These are phyloP conservation scores for Chaetomiaceae sp. DNA, from an alignment of 2,329 filamentous ascomycete species.

Conservation along the genomic window DNA sequence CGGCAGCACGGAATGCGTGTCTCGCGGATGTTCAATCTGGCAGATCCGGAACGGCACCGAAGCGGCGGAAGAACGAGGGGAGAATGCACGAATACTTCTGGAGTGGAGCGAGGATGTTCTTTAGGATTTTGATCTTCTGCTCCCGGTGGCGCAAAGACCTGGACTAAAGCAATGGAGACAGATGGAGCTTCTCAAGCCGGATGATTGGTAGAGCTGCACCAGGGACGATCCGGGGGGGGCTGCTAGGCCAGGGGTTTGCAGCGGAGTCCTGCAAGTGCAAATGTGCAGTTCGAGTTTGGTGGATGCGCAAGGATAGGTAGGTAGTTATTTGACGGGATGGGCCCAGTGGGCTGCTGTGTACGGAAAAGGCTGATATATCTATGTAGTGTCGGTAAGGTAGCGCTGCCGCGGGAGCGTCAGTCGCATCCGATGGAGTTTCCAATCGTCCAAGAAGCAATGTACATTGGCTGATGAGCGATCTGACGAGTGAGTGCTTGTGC, in stretches of 20 bases:
- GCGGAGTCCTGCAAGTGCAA: neutral
- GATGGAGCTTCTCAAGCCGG: conserved; percentile 18
- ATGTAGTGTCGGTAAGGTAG: no score
- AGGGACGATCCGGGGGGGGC: conserved; percentile 20
- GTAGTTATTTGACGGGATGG: neutral
- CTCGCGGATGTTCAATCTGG: neutral
- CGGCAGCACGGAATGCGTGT: neutral
- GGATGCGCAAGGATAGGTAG: conserved; percentile 1
- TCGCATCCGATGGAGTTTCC: no score
- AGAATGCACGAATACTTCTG: conserved; percentile 5
- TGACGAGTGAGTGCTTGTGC: no score
- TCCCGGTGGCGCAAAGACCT: conserved; percentile 26
- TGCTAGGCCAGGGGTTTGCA: neutral
- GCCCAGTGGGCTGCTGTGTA: neutral
- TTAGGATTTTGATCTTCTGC: conserved; percentile 11
- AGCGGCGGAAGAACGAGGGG: conserved; percentile 3
- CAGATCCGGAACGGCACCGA: neutral
- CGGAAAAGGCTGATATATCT: neutral
- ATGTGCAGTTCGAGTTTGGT: neutral
- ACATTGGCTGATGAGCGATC: no score
- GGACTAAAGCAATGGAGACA: conserved; percentile 18
- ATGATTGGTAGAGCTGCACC: conserved; percentile 21
- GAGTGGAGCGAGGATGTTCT: conserved; percentile 24
- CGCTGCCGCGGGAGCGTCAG: no score
- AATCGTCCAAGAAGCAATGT: no score